Percentiles rank a stretch among this genome's conserved stretches.
Evolutionary conservation across 1,284 basidiomycete species (phyloP).

Genomic region (Ganoderma lucidum): DNA sequence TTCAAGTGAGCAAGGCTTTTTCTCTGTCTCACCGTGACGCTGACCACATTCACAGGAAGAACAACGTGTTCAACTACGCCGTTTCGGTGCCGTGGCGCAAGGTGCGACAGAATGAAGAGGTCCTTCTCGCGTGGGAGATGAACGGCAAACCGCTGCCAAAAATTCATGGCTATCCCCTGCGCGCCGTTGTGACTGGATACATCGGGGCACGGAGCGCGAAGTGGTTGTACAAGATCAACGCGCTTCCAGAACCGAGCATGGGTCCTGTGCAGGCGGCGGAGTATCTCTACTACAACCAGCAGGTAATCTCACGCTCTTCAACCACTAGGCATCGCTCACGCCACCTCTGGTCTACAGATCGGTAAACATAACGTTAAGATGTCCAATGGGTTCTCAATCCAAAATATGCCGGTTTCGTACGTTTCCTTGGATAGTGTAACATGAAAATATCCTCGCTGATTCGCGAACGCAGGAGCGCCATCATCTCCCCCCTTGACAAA

Average conservation of each 20-base stretch:
- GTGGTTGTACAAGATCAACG: constrained; percentile 65
- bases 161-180: constrained; percentile 63
- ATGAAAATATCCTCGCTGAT: background rate
- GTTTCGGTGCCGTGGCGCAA: constrained; percentile 64
- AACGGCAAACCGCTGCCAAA: constrained; percentile 61
- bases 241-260: constrained; percentile 55
- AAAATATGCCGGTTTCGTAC: constrained; percentile 65
- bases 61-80: constrained; percentile 60
- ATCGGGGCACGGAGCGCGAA: constrained; percentile 66
- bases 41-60: constrained; percentile 46
- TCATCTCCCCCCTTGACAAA: constrained; percentile 54
- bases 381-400: constrained; percentile 61
- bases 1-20: constrained; percentile 52
- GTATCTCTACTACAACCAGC: constrained; percentile 59
- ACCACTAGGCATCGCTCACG: background rate
- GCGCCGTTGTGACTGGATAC: constrained; percentile 62
- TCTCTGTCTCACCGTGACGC: background rate
- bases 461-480: constrained; percentile 52
- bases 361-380: constrained; percentile 60
- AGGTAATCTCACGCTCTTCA: constrained; percentile 39
- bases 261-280: constrained; percentile 63
- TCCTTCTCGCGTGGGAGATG: constrained; percentile 67
- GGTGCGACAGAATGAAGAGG: constrained; percentile 57
- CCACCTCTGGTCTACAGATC: constrained; percentile 41
- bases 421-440: constrained; percentile 30